A percentile compares a stretch with the other conserved stretches of the same genome.
phyloP scores from a whole-genome alignment of 345 rosid genomes.

The Cardamine resedifolia region DNA sequence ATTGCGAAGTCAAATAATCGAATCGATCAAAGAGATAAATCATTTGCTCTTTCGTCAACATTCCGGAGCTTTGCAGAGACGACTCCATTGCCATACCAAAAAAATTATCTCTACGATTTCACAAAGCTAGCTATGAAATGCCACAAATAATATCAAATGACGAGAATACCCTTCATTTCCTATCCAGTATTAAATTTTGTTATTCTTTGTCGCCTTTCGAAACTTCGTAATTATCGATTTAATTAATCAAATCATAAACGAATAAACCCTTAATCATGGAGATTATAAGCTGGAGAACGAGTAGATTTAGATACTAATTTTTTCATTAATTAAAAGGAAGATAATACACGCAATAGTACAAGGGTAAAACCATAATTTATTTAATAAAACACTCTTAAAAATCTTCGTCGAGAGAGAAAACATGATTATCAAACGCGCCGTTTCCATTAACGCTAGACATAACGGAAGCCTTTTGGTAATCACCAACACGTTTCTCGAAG shows the following conservation, averaged over 20 bases:
- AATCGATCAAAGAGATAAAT: constrained; percentile 72
- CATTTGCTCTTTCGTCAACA: constrained; percentile 66
- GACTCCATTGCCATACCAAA: neutral
- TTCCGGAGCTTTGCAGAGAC: constrained; percentile 49
- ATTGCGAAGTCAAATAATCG: constrained; percentile 54
- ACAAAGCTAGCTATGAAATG: neutral
- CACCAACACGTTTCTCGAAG: constrained; percentile 84
- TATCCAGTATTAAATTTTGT: neutral
- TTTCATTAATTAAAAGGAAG: neutral
- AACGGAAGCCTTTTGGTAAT: constrained; percentile 79
- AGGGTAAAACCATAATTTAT: constrained; percentile 1
- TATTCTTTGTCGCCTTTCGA: neutral
- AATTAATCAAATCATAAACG: neutral
- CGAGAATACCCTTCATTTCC: neutral
- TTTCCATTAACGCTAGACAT: constrained; percentile 64
- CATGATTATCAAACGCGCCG: constrained; percentile 46
- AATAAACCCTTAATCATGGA: neutral
- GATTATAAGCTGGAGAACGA: neutral
- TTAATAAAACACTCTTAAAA: constrained; percentile 37
- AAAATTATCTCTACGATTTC: neutral
- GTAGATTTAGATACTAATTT: neutral
- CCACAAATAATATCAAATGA: constrained; percentile 6
- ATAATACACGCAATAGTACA: constrained; percentile 24
- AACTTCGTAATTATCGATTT: neutral
- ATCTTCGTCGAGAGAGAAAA: constrained; percentile 73